A percentile compares a stretch with the other conserved stretches of the same genome.
Evolutionary conservation across 2,329 filamentous ascomycete species (phyloP).

Genomic region (Daldinia sp.): DNA sequence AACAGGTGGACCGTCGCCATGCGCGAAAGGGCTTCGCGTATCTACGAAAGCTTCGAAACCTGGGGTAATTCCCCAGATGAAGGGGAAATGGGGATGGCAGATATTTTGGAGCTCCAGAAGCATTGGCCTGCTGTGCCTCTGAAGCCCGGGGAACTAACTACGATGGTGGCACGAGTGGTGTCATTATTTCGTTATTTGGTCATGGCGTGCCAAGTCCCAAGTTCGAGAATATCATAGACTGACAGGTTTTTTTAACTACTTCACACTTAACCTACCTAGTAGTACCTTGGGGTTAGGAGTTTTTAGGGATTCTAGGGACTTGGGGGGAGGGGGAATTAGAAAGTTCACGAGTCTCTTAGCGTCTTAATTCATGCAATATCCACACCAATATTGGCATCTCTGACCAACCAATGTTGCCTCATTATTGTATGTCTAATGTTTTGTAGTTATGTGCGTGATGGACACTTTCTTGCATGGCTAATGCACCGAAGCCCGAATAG

Average conservation of each 20-base stretch:
- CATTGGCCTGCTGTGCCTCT: slow-evolving; percentile 5
- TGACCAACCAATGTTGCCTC: slow-evolving; percentile 28
- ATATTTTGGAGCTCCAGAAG: slow-evolving; percentile 6
- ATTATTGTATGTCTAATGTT: slow-evolving; percentile 11
- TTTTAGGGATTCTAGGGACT: not conserved
- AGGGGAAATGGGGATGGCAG: slow-evolving; percentile 28
- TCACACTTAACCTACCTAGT: too few relatives aligned
- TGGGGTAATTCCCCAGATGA: slow-evolving; percentile 35
- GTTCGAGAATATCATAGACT: slow-evolving; percentile 23
- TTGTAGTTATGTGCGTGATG: slow-evolving; percentile 31
- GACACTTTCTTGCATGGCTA: slow-evolving; percentile 21
- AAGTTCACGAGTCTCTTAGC: not conserved
- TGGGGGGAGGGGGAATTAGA: not conserved
- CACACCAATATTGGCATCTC: slow-evolving; percentile 28
- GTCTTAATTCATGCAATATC: slow-evolving; percentile 9
- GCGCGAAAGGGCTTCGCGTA: slow-evolving; percentile 35
- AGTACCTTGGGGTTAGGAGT: not conserved
- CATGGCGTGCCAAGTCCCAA: slow-evolving; percentile 35
- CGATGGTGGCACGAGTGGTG: slow-evolving; percentile 31
- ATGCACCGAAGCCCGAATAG: slow-evolving; percentile 30
- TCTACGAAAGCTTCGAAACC: slow-evolving; percentile 32
- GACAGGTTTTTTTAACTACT: not conserved
- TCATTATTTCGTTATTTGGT: slow-evolving; percentile 16
- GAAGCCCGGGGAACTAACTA: slow-evolving; percentile 18
- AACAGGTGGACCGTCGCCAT: slow-evolving; percentile 29